phyloP scores from a whole-genome alignment of 768 basidiomycete genomes.

The Boletellus emodensis region DNA sequence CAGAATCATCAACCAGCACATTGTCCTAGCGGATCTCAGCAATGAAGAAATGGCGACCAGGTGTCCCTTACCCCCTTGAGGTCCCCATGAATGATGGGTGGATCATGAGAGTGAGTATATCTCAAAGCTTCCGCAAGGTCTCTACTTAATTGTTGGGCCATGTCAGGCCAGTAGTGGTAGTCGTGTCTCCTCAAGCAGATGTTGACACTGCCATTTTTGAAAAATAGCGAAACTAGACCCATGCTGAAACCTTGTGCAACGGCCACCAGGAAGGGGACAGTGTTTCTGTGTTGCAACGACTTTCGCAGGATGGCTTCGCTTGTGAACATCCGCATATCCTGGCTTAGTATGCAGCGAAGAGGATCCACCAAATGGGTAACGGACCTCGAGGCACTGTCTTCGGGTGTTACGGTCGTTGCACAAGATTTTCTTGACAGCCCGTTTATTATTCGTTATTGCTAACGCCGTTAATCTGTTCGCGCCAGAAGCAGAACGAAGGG shows the following conservation, averaged over 20 bases:
- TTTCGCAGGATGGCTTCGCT: conserved; percentile 30
- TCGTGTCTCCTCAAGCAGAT: not conserved
- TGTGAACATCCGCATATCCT: conserved; percentile 16
- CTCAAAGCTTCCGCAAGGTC: conserved; percentile 20
- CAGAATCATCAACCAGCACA: conserved; percentile 14
- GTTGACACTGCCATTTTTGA: conserved; percentile 19
- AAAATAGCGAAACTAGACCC: conserved; percentile 25
- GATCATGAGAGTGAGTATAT: conserved; percentile 24
- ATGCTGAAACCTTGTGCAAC: conserved; percentile 7
- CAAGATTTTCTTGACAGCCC: conserved; percentile 26
- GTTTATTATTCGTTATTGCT: conserved; percentile 8
- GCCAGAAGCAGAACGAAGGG: conserved; percentile 4
- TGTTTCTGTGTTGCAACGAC: conserved; percentile 24
- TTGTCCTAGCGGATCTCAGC: conserved; percentile 20
- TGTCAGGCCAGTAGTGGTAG: not conserved
- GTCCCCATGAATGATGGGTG: conserved; percentile 38
- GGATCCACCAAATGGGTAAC: not conserved
- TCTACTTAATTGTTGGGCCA: conserved; percentile 8
- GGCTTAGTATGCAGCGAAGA: conserved; percentile 1
- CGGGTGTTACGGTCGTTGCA: not conserved
- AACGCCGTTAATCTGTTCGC: conserved; percentile 19
- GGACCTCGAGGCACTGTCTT: conserved; percentile 14
- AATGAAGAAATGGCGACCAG: not conserved
- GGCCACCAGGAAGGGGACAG: conserved; percentile 25
- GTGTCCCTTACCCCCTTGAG: conserved; percentile 32